phyloP scores from a whole-genome alignment of 1,139 yeast species.

The Yamadazyma aaseri region DNA sequence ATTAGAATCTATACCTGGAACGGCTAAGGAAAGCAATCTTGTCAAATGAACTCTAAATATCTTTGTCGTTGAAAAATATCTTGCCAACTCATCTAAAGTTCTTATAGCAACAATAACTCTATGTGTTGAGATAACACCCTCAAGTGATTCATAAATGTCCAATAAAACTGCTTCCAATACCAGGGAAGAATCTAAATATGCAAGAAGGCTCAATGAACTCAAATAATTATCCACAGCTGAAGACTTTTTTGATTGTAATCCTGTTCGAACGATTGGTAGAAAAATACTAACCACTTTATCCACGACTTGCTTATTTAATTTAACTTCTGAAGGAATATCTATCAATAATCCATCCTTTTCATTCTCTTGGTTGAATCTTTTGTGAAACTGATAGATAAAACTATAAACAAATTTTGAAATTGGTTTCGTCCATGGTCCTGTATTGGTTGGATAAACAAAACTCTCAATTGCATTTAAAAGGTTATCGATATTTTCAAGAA shows the following conservation, averaged over 20 bases:
- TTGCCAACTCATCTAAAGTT: conserved; percentile 61
- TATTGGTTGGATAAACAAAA: conserved; percentile 87
- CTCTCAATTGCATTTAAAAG: conserved; percentile 74
- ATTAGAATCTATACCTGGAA: conserved; percentile 87
- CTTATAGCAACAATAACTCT: conserved; percentile 74
- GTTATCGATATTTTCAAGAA: conserved; percentile 53
- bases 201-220: conserved; percentile 59
- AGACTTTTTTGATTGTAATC: conserved; percentile 75
- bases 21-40: conserved; percentile 62
- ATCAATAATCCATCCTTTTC: conserved; percentile 39
- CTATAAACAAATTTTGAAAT: conserved; percentile 64
- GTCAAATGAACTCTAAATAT: conserved; percentile 77
- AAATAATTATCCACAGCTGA: conserved; percentile 60
- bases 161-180: conserved; percentile 66
- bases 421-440: conserved; percentile 79
- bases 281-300: conserved; percentile 54
- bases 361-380: conserved; percentile 51
- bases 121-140: conserved; percentile 79
- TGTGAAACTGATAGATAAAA: conserved; percentile 57
- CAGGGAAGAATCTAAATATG: conserved; percentile 58
- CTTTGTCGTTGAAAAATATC: conserved; percentile 66
- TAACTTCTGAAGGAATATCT: conserved; percentile 45
- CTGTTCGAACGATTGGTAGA: conserved; percentile 60
- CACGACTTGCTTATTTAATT: conserved; percentile 43
- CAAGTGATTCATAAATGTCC: conserved; percentile 82